A percentile compares a stretch with the other conserved stretches of the same genome.
Conservation (phyloP, 768 basidiomycete genomes). For the Lanmaoa rubissima region DNA sequence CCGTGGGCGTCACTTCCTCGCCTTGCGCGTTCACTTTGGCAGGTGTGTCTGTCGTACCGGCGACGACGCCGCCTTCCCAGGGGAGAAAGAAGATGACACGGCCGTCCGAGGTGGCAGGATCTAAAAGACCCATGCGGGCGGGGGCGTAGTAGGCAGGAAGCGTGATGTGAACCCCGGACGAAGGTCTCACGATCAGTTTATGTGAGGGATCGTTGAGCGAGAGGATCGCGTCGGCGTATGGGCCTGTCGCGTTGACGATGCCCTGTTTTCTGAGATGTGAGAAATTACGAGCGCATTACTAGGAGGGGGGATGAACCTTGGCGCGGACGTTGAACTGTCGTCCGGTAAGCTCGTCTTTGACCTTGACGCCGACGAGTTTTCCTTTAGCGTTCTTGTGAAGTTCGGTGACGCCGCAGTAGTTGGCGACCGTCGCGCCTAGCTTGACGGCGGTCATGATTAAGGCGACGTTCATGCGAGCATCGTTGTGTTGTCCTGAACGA, state of each 20-base stretch:
- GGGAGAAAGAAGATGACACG: constrained; percentile 99
- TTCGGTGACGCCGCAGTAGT: constrained; percentile 83
- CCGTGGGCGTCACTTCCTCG: constrained; percentile 73
- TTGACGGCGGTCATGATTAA: constrained; percentile 93
- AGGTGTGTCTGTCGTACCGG: constrained; percentile 92
- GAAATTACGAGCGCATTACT: too few species aligned
- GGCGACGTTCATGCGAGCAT: constrained; percentile 97
- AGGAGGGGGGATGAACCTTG: constrained; percentile 41
- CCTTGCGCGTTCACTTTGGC: constrained; percentile 54
- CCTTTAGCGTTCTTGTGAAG: constrained; percentile 68
- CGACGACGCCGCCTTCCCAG: constrained; percentile 97
- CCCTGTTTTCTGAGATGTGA: constrained; percentile 45
- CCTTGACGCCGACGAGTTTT: constrained; percentile 66
- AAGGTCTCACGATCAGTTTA: constrained; percentile 87
- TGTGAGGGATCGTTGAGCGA: constrained; percentile 75
- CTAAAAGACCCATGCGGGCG: constrained; percentile 90
- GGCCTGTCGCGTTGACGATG: constrained; percentile 95
- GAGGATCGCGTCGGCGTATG: constrained; percentile 85
- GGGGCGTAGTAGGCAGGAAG: constrained; percentile 97
- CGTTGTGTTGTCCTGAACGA: constrained; percentile 88
- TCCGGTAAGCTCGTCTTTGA: constrained; percentile 82
- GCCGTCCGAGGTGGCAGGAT: constrained; percentile 93
- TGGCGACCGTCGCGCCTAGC: constrained; percentile 82
- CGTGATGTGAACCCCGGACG: constrained; percentile 93
- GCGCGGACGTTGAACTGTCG: constrained; percentile 79